Evolutionary conservation across 345 rosid genomes (phyloP), one percentile per base, ranked within the genome.

Genomic region (Ceriops decandra): DNA sequence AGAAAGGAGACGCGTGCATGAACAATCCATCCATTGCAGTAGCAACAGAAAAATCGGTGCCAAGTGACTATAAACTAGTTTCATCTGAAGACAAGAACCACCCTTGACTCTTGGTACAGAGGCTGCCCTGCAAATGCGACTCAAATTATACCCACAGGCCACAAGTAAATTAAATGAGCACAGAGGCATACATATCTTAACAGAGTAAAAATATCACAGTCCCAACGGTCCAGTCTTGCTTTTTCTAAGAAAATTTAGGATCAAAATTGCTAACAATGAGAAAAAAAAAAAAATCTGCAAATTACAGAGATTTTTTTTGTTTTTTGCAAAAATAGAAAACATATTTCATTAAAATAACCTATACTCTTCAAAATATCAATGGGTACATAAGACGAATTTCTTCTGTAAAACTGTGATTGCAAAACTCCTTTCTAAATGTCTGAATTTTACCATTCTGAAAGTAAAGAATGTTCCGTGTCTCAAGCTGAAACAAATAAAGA

Each of bases 71-170:
- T 52, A 68, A 63, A 63, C 80, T 58, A 76, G 73, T 68, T 76
- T 76, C 76, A 76, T 76, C 19, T 76, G 80, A 58, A 76, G 67
- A 38, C 72, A 72, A 32, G 69, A 76, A 68, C 76, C 76, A 68
- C 70, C 53, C 47, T 68, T 72, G 24, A 67, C 67, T 63, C 76
- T 63, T 16, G 76, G 80, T 28, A 77, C 63, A 38, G 76, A 72
- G 52, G 76, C 73, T 15, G 76, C 80, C 80, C 80, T 77, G 80
- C 73, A 63, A 51, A 47, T 68, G 51, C 5, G 17, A 57, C 28
- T 56, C 59, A 56, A 56, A 27, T 56, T 56, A 24, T 7, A 56
- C 59, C 59, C 31, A 56, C 36, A 47, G 20, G 17, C 32, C 28
- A 35, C 32, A 15, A 30, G 32, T 26, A 26, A 63, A 49, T 26